Conservation (phyloP, 306 rosid genomes). For the Hippophae gyantsensis region DNA sequence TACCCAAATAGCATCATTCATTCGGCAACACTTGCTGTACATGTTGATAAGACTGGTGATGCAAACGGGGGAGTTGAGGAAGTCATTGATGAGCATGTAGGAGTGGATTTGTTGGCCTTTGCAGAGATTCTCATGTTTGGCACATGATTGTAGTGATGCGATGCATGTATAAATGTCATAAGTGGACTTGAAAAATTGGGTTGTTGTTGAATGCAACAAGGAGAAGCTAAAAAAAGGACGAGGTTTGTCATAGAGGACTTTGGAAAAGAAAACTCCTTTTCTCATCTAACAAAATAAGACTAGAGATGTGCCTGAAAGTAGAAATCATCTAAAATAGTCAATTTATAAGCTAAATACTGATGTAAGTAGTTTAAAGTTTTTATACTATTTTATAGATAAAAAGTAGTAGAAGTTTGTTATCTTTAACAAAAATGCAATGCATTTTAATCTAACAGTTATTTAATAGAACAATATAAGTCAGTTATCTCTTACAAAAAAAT, state of each 20-base stretch:
- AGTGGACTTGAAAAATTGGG: neutral
- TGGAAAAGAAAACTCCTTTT: conserved; percentile 8
- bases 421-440: too few relatives aligned
- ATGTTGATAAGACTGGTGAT: conserved; percentile 72
- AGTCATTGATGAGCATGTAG: conserved; percentile 40
- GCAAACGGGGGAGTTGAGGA: conserved; percentile 40
- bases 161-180: conserved; percentile 36
- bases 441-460: too few relatives aligned
- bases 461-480: too few relatives aligned
- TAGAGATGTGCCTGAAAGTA: too few relatives aligned
- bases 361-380: too few relatives aligned
- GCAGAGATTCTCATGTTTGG: conserved; percentile 33
- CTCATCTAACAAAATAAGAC: conserved; percentile 13
- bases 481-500: too few relatives aligned
- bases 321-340: too few relatives aligned
- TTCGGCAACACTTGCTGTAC: conserved; percentile 65
- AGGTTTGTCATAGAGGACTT: conserved; percentile 11
- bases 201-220: conserved; percentile 15
- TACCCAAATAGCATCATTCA: conserved; percentile 39
- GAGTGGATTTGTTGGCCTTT: conserved; percentile 53
- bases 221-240: conserved; percentile 27
- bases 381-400: too few relatives aligned
- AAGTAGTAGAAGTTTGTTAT: too few relatives aligned
- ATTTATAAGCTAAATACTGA: too few relatives aligned
- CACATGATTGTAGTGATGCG: conserved; percentile 51